Evolutionary conservation across 2,329 filamentous ascomycete genomes (phyloP).

Genomic region (Fusarium torulosum): DNA sequence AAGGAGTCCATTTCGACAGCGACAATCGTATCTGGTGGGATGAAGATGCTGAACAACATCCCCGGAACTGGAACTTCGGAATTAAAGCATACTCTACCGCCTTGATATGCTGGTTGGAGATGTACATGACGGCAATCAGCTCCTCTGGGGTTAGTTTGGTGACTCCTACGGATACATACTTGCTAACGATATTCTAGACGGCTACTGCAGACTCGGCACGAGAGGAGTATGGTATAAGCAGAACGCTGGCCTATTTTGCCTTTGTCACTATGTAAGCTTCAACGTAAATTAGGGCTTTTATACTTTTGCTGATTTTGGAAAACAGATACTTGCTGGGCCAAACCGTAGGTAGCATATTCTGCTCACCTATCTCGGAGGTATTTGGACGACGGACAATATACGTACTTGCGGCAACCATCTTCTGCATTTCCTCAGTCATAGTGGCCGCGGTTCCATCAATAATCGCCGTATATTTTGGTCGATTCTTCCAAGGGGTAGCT

Average conservation of each 20-base stretch:
- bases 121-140: constrained; percentile 16
- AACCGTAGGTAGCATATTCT: constrained; percentile 9
- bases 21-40: constrained; percentile 4
- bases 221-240: constrained; percentile 1
- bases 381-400: constrained; percentile 12
- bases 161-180: too few species aligned
- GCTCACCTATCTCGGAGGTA: constrained; percentile 8
- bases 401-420: constrained; percentile 1
- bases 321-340: constrained; percentile 6
- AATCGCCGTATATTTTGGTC: background rate
- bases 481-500: constrained; percentile 4
- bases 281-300: background rate
- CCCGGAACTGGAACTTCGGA: background rate
- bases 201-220: constrained; percentile 3
- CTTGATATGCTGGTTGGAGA: constrained; percentile 11
- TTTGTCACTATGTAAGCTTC: constrained; percentile 8
- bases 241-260: constrained; percentile 6
- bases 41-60: constrained; percentile 3
- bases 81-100: constrained; percentile 2
- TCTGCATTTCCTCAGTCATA: constrained; percentile 2
- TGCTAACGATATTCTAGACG: background rate
- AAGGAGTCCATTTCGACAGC: constrained; percentile 3
- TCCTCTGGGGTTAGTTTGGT: background rate
- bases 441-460: constrained; percentile 5
- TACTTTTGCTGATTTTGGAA: background rate